These are phyloP conservation scores for Pestalotiopsis sp. DNA, from an alignment of 2,329 filamentous ascomycete species.

Conservation along the genomic window DNA sequence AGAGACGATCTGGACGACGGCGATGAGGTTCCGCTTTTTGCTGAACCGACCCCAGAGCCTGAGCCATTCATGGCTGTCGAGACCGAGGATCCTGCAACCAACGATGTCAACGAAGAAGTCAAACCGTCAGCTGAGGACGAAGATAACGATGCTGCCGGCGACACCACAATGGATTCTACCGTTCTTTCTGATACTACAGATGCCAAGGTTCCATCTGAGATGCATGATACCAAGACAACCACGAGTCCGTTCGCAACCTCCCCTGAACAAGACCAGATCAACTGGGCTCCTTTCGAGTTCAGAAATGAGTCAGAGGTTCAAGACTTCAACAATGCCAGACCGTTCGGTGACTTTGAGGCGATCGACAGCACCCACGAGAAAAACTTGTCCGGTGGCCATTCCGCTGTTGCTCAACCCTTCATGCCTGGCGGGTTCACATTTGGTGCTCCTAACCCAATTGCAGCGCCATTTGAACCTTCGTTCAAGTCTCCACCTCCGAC, in stretches of 20 bases:
- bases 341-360: constrained; percentile 43
- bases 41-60: constrained; percentile 47
- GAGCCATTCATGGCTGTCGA: constrained; percentile 20
- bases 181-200: constrained; percentile 54
- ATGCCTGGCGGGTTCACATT: constrained; percentile 40
- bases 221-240: constrained; percentile 43
- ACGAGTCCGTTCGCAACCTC: constrained; percentile 55
- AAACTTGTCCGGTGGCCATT: constrained; percentile 54
- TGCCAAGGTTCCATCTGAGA: constrained; percentile 36
- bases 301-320: constrained; percentile 47
- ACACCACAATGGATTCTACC: constrained; percentile 56
- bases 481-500: constrained; percentile 25
- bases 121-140: constrained; percentile 41
- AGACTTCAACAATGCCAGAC: constrained; percentile 52
- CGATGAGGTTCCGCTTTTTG: constrained; percentile 75
- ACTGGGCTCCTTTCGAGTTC: constrained; percentile 64
- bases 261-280: constrained; percentile 47
- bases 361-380: constrained; percentile 49
- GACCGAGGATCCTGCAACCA: background rate
- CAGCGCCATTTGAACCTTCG: constrained; percentile 27
- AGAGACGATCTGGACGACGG: constrained; percentile 65
- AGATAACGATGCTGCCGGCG: constrained; percentile 41
- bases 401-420: constrained; percentile 72
- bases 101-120: constrained; percentile 28
- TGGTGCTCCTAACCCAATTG: constrained; percentile 31